Evolutionary conservation across 2,329 filamentous ascomycete genomes (phyloP).

Genomic region (Mariannaea sp.): DNA sequence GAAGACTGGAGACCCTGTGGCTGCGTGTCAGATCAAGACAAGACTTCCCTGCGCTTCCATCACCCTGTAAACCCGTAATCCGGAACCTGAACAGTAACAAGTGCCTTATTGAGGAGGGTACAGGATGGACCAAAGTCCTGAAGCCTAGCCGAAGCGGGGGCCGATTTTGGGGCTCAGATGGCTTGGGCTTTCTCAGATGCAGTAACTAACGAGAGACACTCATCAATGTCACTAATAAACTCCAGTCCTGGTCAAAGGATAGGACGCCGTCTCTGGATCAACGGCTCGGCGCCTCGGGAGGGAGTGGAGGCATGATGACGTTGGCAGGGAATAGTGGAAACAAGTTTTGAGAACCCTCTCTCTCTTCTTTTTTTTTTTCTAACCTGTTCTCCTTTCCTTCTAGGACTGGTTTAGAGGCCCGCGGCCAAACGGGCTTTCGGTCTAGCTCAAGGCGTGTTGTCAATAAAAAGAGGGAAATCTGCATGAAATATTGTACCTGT

Average conservation of each 20-base stretch:
- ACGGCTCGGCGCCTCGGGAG: conserved; percentile 36
- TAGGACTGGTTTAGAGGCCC: conserved; percentile 5
- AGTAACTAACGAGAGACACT: conserved; percentile 8
- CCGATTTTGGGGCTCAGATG: conserved; percentile 22
- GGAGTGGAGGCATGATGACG: conserved; percentile 40
- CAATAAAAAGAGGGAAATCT: not conserved
- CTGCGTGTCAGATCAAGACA: conserved; percentile 40
- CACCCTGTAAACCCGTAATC: conserved; percentile 16
- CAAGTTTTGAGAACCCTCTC: too few relatives aligned
- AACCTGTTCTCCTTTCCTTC: too few relatives aligned
- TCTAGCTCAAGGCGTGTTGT: conserved; percentile 6
- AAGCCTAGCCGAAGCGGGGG: conserved; percentile 14
- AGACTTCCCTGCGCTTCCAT: conserved; percentile 33
- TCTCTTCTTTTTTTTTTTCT: conserved; percentile 7
- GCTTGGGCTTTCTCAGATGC: conserved; percentile 11
- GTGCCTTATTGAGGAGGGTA: not conserved
- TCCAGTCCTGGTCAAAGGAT: not conserved
- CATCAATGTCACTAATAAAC: not conserved
- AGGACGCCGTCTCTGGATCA: conserved; percentile 33
- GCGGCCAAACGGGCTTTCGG: conserved; percentile 8
- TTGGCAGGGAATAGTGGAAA: conserved; percentile 25
- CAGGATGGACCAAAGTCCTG: conserved; percentile 11
- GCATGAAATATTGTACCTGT: conserved; percentile 2
- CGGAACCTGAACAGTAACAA: conserved; percentile 13
- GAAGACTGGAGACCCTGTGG: conserved; percentile 25